Base-by-base conservation (phyloP, 1,139 yeast species). In the Protomyces inouyei region DNA sequence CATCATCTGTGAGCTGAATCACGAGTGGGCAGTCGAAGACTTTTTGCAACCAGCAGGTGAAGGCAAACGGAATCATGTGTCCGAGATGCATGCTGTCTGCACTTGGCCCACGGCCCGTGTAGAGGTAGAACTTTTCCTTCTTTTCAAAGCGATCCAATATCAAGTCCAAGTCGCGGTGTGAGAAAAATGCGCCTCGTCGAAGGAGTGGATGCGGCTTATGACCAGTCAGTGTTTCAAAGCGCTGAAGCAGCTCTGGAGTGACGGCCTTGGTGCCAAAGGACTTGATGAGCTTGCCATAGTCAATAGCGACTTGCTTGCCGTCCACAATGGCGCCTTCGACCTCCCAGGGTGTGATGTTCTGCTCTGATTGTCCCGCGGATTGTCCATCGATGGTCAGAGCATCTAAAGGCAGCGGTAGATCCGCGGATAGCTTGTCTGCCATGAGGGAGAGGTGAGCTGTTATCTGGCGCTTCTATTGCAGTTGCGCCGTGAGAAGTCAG, bases 71-170 rank as follows among this genome's bases (percentile, higher is more conserved):
- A 68, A 92, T 83, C 92, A 93, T 86, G 76, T 95, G 99, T 57
- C 98, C 99, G 78, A 95, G 80, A 75, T 95, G 99, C 90, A 95
- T 87, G 28, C 95, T 87, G 71, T 87, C 97, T 54, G 93, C 85
- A 2, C 96, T 88, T 55, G 99, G 98, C 1, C 99, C 99, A 76
- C 99, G 85, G 57, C 99, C 99, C 32, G 99, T 95, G 76, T 95
- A 95, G 70, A 95, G 79, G 79, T 92, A 95, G 76, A 95, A 95
- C 51, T 93, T 96, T 77, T 93, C 89, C 25, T 97, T 97, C 73
- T 88, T 88, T 78, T 95, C 98, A 75, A 92, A 90, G 71, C 92
- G 78, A 73, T 88, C 95, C 74, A 93, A 82, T 72, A 93, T 93
- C 72, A 78, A 82, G 70, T 76, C 78, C 74, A 93, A 83, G 76